Evolutionary conservation across 768 basidiomycete genomes (phyloP).

Genomic region (Dioszegia hungarica): DNA sequence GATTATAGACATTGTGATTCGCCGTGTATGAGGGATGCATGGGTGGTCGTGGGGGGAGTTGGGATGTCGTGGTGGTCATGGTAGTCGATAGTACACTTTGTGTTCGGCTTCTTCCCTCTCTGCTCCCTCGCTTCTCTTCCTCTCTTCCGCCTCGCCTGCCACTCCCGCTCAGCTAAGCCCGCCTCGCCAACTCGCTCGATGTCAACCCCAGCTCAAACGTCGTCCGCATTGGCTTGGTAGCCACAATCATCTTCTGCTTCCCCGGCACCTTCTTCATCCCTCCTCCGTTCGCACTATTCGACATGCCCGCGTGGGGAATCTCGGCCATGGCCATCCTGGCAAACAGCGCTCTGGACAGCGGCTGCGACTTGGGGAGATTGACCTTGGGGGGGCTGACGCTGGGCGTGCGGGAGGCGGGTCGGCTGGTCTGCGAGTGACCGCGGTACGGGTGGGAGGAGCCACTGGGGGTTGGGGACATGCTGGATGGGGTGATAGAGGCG

Average conservation of each 20-base stretch:
- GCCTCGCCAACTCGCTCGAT: constrained; percentile 39
- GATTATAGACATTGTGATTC: no score
- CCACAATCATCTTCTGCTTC: constrained; percentile 34
- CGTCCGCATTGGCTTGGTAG: constrained; percentile 36
- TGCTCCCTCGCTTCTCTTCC: no score
- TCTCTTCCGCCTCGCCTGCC: not conserved
- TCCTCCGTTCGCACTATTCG: not conserved
- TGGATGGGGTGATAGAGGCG: not conserved
- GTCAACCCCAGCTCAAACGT: constrained; percentile 39
- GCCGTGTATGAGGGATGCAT: no score
- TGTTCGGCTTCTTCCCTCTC: not conserved
- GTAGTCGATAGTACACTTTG: no score
- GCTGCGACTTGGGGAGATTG: constrained; percentile 35
- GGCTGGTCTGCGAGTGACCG: not conserved
- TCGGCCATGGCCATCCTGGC: constrained; percentile 14
- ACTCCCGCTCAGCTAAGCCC: not conserved
- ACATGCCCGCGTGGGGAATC: constrained; percentile 22
- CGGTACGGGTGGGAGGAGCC: not conserved
- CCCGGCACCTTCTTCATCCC: constrained; percentile 17
- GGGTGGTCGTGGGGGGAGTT: no score
- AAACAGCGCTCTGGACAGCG: constrained; percentile 32
- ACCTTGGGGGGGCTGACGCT: not conserved
- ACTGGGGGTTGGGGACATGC: not conserved
- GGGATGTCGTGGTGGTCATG: no score
- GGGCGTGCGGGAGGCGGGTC: not conserved